Percentiles rank a stretch among this genome's conserved stretches.
phyloP scores from a whole-genome alignment of 179 eudicot genomes.

The Actinidia arguta region DNA sequence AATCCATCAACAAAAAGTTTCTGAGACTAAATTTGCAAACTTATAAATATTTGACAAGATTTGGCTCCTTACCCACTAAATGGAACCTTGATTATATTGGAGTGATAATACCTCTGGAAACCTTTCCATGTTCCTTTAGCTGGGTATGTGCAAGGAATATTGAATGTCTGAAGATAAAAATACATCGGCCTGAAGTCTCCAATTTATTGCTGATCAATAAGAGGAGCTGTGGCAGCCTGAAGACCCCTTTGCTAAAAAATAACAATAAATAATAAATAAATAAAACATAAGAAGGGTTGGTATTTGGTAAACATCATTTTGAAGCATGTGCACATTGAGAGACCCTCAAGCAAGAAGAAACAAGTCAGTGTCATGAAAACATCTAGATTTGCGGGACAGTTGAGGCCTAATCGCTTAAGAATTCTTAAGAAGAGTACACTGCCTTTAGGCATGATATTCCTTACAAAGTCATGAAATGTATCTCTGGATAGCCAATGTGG shows the following conservation, averaged over 20 bases:
- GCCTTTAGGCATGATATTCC: not conserved
- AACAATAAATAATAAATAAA: too few species aligned
- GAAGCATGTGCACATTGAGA: too few species aligned
- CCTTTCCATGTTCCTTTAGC: not conserved
- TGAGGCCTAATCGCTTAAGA: not conserved
- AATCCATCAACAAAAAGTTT: not conserved
- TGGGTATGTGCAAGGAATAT: not conserved
- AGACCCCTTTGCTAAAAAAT: too few species aligned
- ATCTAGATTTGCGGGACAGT: not conserved
- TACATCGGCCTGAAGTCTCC: too few species aligned
- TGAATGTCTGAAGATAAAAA: not conserved
- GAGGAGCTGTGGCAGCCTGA: too few species aligned
- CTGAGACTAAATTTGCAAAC: not conserved
- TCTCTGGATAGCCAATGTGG: not conserved
- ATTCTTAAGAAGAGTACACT: not conserved
- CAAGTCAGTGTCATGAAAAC: not conserved
- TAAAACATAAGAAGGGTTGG: too few species aligned
- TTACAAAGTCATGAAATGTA: not conserved
- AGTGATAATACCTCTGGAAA: not conserved
- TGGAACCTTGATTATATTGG: not conserved
- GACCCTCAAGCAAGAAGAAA: not conserved
- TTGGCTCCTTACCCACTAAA: not conserved
- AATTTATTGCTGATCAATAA: too few species aligned
- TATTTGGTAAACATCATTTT: too few species aligned
- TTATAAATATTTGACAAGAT: not conserved